Percentiles rank a stretch among this genome's conserved stretches.
phyloP scores from a whole-genome alignment of 148 eudicot genomes.

The Selenicereus undatus region DNA sequence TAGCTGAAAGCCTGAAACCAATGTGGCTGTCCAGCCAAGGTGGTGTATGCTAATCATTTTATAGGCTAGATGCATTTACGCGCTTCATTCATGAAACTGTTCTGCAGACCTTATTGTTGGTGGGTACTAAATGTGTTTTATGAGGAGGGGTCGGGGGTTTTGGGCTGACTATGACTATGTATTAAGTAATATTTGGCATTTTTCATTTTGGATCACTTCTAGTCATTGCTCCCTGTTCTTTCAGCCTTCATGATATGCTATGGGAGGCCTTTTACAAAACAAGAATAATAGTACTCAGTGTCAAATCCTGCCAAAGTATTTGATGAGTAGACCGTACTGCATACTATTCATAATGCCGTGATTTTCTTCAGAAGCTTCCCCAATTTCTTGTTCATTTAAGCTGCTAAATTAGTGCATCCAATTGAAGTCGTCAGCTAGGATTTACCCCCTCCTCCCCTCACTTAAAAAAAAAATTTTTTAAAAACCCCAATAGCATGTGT shows the following conservation, averaged over 20 bases:
- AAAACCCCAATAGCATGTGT: background rate
- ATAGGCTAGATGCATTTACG: too few species aligned
- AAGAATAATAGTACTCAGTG: background rate
- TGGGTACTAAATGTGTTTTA: too few species aligned
- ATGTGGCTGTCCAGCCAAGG: too few species aligned
- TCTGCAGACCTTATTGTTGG: too few species aligned
- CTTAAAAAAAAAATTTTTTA: too few species aligned
- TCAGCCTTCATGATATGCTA: background rate
- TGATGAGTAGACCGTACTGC: too few species aligned
- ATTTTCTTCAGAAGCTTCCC: background rate
- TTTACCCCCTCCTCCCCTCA: background rate
- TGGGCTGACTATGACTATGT: too few species aligned
- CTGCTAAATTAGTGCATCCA: background rate
- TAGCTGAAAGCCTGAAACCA: too few species aligned
- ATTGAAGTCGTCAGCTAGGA: background rate
- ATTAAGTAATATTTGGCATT: too few species aligned
- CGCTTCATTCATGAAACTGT: too few species aligned
- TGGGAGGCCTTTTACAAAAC: background rate
- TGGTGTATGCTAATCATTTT: too few species aligned
- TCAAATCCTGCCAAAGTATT: background rate
- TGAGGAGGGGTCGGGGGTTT: too few species aligned
- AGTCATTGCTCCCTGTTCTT: background rate
- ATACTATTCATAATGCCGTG: background rate
- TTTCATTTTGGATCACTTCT: background rate
- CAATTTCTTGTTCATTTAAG: background rate